These are phyloP conservation scores for Hymenochaete sp. DNA, from an alignment of 1,284 basidiomycete genomes.

Conservation along the genomic window DNA sequence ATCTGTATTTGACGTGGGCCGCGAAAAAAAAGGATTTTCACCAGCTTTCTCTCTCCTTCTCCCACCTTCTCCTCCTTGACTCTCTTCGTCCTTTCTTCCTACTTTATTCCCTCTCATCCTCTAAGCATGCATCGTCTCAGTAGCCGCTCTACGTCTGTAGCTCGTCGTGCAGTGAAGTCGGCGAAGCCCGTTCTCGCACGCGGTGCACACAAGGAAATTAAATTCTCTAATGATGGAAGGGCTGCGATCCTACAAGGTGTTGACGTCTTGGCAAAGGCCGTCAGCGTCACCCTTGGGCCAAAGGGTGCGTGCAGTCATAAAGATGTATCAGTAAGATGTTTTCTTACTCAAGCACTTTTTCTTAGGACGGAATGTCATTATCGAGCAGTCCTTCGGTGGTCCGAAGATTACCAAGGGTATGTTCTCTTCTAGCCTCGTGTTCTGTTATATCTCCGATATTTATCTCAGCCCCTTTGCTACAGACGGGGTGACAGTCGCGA, in stretches of 20 bases:
- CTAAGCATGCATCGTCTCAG: constrained; percentile 16
- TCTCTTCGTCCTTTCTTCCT: constrained; percentile 1
- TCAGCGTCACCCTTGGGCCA: constrained; percentile 91
- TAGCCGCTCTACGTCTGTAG: constrained; percentile 32
- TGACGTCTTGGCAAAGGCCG: constrained; percentile 92
- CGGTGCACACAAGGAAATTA: constrained; percentile 90
- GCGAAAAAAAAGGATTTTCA: not conserved
- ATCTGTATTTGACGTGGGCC: not conserved
- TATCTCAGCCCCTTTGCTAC: constrained; percentile 10
- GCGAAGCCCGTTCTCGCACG: constrained; percentile 46
- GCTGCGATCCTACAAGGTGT: constrained; percentile 93
- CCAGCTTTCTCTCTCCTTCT: constrained; percentile 1
- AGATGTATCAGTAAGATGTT: constrained; percentile 17
- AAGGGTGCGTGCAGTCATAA: constrained; percentile 55
- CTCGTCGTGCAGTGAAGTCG: constrained; percentile 39
- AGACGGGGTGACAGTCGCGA: constrained; percentile 98
- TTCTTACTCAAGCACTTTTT: constrained; percentile 7
- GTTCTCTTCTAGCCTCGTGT: constrained; percentile 22
- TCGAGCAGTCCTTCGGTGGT: constrained; percentile 95
- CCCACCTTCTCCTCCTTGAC: not conserved
- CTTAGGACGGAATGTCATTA: constrained; percentile 92
- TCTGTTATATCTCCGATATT: not conserved
- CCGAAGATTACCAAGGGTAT: constrained; percentile 96
- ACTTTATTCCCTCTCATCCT: not conserved
- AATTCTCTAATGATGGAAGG: constrained; percentile 93